Conservation (phyloP, 768 basidiomycete genomes). For the Collybia sp. region DNA sequence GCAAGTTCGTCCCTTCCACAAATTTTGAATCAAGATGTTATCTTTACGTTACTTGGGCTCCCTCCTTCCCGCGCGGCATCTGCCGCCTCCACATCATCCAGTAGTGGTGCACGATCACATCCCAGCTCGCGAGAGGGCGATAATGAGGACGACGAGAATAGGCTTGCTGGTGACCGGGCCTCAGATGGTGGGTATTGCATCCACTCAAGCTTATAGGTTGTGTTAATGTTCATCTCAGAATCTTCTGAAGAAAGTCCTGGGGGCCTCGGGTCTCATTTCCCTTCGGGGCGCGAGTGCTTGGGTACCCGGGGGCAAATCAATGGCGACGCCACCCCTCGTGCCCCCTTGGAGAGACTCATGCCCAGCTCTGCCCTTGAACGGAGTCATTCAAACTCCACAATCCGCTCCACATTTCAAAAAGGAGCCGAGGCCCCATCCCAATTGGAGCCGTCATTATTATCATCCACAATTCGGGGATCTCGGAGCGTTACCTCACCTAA, state of each 20-base stretch:
- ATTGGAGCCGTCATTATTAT: constrained; percentile 1
- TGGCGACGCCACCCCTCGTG: constrained; percentile 64
- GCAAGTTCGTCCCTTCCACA: constrained; percentile 51
- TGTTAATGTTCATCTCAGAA: no score
- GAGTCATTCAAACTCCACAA: background rate
- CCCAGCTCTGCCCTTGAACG: constrained; percentile 8
- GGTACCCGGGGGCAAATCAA: constrained; percentile 18
- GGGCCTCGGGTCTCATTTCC: no score
- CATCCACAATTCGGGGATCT: background rate
- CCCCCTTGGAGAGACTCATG: constrained; percentile 24
- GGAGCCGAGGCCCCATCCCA: background rate
- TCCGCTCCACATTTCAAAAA: background rate
- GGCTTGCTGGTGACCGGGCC: constrained; percentile 8
- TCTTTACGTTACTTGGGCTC: constrained; percentile 59
- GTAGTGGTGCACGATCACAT: constrained; percentile 29
- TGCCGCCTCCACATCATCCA: constrained; percentile 28
- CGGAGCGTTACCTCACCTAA: background rate
- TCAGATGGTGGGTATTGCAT: constrained; percentile 36
- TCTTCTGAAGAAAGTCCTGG: no score
- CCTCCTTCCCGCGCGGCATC: constrained; percentile 37
- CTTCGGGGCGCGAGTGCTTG: no score
- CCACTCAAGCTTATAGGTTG: no score
- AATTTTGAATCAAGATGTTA: constrained; percentile 67
- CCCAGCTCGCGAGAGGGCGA: constrained; percentile 53
- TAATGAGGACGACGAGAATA: constrained; percentile 43